Conservation (phyloP, 331 rosid genomes). For the Rhamnella rubrinervis region DNA sequence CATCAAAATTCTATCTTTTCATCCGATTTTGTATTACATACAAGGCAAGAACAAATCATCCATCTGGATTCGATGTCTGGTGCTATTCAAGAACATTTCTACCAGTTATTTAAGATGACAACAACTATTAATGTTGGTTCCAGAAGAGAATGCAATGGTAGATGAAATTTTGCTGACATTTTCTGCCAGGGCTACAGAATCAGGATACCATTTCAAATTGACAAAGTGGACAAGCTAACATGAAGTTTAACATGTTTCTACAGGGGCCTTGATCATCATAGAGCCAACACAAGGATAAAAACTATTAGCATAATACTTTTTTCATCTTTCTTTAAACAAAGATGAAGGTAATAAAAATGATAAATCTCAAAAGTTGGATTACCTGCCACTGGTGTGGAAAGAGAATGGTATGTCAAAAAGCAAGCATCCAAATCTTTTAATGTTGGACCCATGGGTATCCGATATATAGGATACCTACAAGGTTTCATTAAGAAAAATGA, state of each 20-base stretch:
- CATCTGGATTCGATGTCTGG: not conserved
- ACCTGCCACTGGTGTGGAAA: conserved; percentile 68
- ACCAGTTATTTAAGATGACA: not conserved
- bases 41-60: not conserved
- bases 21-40: not conserved
- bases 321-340: not conserved
- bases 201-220: not conserved
- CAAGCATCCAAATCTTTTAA: conserved; percentile 80
- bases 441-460: conserved; percentile 78
- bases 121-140: not conserved
- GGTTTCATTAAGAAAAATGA: conserved; percentile 25
- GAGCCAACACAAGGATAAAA: not conserved
- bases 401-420: conserved; percentile 76
- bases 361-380: conserved; percentile 17
- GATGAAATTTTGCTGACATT: not conserved
- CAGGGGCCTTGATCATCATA: not conserved
- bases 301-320: not conserved
- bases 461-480: conserved; percentile 82
- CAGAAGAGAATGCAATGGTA: not conserved
- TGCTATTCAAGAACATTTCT: not conserved
- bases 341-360: not conserved
- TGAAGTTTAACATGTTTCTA: too few relatives aligned
- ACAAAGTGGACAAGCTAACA: not conserved
- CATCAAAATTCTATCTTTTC: too few relatives aligned
- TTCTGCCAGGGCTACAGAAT: not conserved